Conservation (phyloP, 129 eudicot genomes). For the Scalesia atractyloides region DNA sequence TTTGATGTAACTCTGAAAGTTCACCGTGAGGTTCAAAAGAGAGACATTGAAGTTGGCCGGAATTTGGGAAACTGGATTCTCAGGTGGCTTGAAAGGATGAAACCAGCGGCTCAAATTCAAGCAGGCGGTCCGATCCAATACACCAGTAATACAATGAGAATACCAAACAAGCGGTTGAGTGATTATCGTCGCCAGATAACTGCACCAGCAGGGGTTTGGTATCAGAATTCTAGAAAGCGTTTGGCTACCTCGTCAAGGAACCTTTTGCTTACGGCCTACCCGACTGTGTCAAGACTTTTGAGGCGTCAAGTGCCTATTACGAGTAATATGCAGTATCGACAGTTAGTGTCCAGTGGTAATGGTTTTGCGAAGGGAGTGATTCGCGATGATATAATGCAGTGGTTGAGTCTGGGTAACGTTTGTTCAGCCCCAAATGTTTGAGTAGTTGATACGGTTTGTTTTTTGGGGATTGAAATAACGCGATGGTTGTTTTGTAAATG, state of each 20-base stretch:
- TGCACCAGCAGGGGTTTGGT: too few species aligned
- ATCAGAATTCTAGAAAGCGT: too few species aligned
- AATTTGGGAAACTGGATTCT: slow-evolving; percentile 72
- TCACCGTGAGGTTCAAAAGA: slow-evolving; percentile 65
- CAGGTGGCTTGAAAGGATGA: slow-evolving; percentile 61
- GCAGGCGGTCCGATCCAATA: slow-evolving; percentile 30
- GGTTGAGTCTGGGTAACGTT: slow-evolving; percentile 42
- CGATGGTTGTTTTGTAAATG: not conserved
- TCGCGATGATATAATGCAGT: slow-evolving; percentile 64
- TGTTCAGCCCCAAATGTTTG: not conserved
- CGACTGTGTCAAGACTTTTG: slow-evolving; percentile 53
- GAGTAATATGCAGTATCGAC: slow-evolving; percentile 48
- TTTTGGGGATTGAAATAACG: not conserved
- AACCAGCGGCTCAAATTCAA: slow-evolving; percentile 70
- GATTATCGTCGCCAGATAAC: too few species aligned
- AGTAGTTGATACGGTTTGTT: not conserved
- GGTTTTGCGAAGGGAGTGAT: slow-evolving; percentile 38
- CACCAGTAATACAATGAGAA: slow-evolving; percentile 20
- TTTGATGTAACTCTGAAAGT: slow-evolving; percentile 65
- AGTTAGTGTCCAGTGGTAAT: slow-evolving; percentile 24
- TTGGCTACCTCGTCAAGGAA: slow-evolving; percentile 49
- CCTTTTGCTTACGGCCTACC: slow-evolving; percentile 52
- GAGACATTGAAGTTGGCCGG: slow-evolving; percentile 76
- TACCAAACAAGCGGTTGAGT: slow-evolving; percentile 21
- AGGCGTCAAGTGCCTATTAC: slow-evolving; percentile 44